These are phyloP conservation scores for Limtongozyma cylindracea DNA, from an alignment of 805 yeast species.

Conservation along the genomic window DNA sequence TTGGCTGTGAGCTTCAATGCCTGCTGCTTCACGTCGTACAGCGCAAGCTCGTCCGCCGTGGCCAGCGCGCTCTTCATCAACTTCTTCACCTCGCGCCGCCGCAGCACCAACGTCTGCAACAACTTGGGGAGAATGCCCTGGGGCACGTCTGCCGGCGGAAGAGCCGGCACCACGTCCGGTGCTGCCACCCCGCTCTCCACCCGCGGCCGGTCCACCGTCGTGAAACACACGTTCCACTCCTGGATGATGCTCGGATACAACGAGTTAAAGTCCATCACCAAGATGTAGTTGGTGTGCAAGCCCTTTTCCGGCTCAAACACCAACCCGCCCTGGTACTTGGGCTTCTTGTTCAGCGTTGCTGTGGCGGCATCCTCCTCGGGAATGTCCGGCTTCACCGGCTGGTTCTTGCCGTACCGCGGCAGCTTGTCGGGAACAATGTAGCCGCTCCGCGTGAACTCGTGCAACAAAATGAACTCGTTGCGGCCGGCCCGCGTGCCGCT, in stretches of 20 bases:
- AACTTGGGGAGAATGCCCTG: constrained; percentile 78
- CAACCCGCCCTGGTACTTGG: constrained; percentile 76
- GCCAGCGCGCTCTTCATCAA: constrained; percentile 53
- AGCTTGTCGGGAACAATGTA: constrained; percentile 79
- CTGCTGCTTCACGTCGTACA: constrained; percentile 86
- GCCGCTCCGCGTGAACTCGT: constrained; percentile 63
- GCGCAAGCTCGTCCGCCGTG: constrained; percentile 39
- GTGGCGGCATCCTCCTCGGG: constrained; percentile 16
- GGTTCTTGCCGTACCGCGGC: constrained; percentile 13
- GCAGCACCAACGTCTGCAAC: constrained; percentile 57
- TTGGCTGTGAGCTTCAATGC: constrained; percentile 93
- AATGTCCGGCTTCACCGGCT: constrained; percentile 9
- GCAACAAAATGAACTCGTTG: constrained; percentile 78
- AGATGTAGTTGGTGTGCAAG: constrained; percentile 60
- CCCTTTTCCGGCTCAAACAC: constrained; percentile 96
- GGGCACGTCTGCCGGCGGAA: constrained; percentile 28
- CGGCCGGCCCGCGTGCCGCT: constrained; percentile 93
- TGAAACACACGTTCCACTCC: constrained; percentile 90
- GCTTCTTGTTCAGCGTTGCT: constrained; percentile 30
- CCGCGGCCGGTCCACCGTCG: constrained; percentile 62
- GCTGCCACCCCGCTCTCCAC: too few relatives aligned
- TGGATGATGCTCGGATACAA: constrained; percentile 93
- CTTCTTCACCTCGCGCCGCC: constrained; percentile 85
- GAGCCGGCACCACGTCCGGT: constrained; percentile 24
- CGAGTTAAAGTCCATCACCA: constrained; percentile 97